Evolutionary conservation across 1,284 basidiomycete species (phyloP), one percentile per base, ranked within the genome.

Genomic region (Cystobasidium pallidum): DNA sequence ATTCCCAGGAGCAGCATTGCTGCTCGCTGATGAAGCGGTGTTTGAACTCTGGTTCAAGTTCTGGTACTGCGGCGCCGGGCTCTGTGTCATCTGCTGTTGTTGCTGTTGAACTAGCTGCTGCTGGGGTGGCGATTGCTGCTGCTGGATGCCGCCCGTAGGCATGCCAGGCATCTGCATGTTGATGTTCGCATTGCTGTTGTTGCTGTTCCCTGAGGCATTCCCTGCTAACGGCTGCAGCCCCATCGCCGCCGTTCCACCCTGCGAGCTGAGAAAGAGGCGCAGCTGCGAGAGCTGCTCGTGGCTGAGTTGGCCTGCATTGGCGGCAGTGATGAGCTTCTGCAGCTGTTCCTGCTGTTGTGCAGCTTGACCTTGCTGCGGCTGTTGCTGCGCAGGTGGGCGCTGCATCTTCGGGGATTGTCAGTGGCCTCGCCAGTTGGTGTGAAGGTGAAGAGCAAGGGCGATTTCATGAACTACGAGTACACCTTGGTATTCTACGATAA

Each of bases 231-330:
- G 34, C 24, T 39, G 58, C 58, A 61, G 36, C 17, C 58, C 58
- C 39, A 61, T 43, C 43, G 45, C 62, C 7, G 26, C 28, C 2
- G 41, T 49, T 36, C 62, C 62, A 32, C 49, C 45, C 15, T 36
- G 43, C 21, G 24, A 3, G 11, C 28, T 21, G 11, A 70, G 45
- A 30, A 70, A 70, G 28, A 11, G 24, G n/a, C 67, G 67, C 32
- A 70, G 67, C 57, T 70, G 67, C n/a, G 58, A 28, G 54, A 70
- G 55, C 57, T 70, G 67, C 57, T 70, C 67, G 21, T 61, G 43
- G 58, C n/a, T 70, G 28, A 70, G 57, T 34, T 70, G 67, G 43
- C 67, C 67, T n/a, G 67, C 67, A 61, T 70, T 70, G 45, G 67
- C 67, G 28, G 67, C 67, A 15, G 57, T 47, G 39, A 70, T 52